These are phyloP conservation scores for Alternaria hordeiaustralica DNA, from an alignment of 2,329 filamentous ascomycete species.

Conservation along the genomic window DNA sequence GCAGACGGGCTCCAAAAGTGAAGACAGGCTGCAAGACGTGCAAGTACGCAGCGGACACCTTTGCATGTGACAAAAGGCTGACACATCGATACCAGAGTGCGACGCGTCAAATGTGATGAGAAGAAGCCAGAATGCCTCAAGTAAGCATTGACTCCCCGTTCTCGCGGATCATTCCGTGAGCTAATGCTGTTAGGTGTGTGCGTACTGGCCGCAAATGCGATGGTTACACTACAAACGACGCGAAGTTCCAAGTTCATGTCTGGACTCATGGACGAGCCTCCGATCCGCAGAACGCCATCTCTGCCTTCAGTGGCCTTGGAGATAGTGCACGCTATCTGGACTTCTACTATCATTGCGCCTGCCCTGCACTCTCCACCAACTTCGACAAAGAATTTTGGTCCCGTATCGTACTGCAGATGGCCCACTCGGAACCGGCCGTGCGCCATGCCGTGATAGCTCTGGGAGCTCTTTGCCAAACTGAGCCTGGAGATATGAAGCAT, in stretches of 20 bases:
- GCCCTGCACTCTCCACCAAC: slow-evolving; percentile 42
- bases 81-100: slow-evolving; percentile 5
- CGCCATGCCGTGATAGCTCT: slow-evolving; percentile 54
- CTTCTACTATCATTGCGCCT: slow-evolving; percentile 54
- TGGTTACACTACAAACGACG: slow-evolving; percentile 24
- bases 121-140: slow-evolving; percentile 24
- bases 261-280: neutral
- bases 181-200: slow-evolving; percentile 31
- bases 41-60: slow-evolving; percentile 25
- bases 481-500: slow-evolving; percentile 30
- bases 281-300: slow-evolving; percentile 5
- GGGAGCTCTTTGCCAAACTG: slow-evolving; percentile 42
- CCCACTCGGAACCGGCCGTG: slow-evolving; percentile 50
- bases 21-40: slow-evolving; percentile 35
- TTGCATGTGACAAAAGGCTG: neutral
- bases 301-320: slow-evolving; percentile 16
- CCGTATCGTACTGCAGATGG: slow-evolving; percentile 51
- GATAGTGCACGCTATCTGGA: slow-evolving; percentile 32
- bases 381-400: slow-evolving; percentile 52
- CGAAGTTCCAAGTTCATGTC: slow-evolving; percentile 6
- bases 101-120: slow-evolving; percentile 34
- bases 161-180: neutral
- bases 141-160: slow-evolving; percentile 8
- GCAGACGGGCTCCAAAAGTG: slow-evolving; percentile 26
- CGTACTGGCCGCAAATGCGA: slow-evolving; percentile 41